phyloP scores from a whole-genome alignment of 2,329 filamentous ascomycete species.

The Botryotinia globosa region DNA sequence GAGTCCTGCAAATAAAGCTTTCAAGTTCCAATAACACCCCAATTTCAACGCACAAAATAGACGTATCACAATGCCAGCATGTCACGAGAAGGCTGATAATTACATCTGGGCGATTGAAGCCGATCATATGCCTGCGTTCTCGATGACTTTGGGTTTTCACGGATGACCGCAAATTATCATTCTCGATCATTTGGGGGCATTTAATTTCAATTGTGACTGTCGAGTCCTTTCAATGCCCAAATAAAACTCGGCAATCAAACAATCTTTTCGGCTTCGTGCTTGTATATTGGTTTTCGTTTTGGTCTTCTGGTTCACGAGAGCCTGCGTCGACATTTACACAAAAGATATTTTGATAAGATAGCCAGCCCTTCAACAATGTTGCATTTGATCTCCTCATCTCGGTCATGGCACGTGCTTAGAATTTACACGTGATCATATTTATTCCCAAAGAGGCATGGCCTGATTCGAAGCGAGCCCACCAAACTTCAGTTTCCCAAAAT shows the following conservation, averaged over 20 bases:
- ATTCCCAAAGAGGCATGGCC: conserved; percentile 17
- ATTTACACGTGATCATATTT: neutral
- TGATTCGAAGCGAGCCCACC: conserved; percentile 20
- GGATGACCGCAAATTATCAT: neutral
- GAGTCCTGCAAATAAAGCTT: neutral
- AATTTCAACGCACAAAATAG: neutral
- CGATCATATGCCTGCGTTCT: neutral
- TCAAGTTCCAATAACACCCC: neutral
- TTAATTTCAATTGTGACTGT: neutral
- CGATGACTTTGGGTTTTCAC: no score
- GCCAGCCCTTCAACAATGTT: neutral
- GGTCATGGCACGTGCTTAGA: accelerated
- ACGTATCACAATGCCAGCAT: neutral
- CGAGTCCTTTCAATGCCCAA: neutral
- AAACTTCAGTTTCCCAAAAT: conserved; percentile 20
- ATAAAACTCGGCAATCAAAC: neutral
- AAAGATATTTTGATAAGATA: neutral
- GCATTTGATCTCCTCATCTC: neutral
- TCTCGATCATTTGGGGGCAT: neutral
- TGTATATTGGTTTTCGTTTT: neutral
- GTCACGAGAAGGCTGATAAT: neutral
- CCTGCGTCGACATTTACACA: neutral
- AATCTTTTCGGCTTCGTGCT: neutral
- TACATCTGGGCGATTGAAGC: neutral
- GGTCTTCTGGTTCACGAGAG: neutral